phyloP scores from a whole-genome alignment of 345 rosid species.

The Camelina sativa region DNA sequence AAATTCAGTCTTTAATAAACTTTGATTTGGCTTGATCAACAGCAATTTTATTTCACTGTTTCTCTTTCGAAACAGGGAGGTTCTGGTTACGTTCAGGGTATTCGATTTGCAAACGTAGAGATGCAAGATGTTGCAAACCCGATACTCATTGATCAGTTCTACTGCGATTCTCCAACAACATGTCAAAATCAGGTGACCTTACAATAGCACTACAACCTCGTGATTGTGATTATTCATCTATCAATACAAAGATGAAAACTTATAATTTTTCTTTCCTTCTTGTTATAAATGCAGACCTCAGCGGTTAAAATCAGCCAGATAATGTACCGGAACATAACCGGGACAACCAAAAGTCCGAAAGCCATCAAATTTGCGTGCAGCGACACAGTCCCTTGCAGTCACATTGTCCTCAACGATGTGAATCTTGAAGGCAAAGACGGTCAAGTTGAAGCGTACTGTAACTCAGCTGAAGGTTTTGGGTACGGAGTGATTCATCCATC shows the following conservation, averaged over 20 bases:
- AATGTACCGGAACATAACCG: conserved; percentile 85
- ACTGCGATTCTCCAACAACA: conserved; percentile 81
- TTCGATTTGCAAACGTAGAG: conserved; percentile 82
- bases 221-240: conserved; percentile 10
- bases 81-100: conserved; percentile 78
- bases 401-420: conserved; percentile 75
- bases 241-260: conserved; percentile 28
- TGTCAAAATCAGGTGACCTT: conserved; percentile 83
- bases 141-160: conserved; percentile 95
- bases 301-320: conserved; percentile 87
- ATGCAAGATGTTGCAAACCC: conserved; percentile 91
- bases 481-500: conserved; percentile 86
- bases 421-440: conserved; percentile 84
- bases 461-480: conserved; percentile 88
- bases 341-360: conserved; percentile 75
- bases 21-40: not conserved
- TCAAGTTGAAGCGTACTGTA: conserved; percentile 85
- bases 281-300: conserved; percentile 59
- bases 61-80: conserved; percentile 67
- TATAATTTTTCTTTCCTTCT: not conserved
- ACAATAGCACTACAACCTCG: not conserved
- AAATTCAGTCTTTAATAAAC: not conserved
- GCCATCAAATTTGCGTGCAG: conserved; percentile 98
- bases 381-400: conserved; percentile 85
- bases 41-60: not conserved